phyloP scores from a whole-genome alignment of 2,329 filamentous ascomycete species.

The Phaeomoniella chlamydospora region DNA sequence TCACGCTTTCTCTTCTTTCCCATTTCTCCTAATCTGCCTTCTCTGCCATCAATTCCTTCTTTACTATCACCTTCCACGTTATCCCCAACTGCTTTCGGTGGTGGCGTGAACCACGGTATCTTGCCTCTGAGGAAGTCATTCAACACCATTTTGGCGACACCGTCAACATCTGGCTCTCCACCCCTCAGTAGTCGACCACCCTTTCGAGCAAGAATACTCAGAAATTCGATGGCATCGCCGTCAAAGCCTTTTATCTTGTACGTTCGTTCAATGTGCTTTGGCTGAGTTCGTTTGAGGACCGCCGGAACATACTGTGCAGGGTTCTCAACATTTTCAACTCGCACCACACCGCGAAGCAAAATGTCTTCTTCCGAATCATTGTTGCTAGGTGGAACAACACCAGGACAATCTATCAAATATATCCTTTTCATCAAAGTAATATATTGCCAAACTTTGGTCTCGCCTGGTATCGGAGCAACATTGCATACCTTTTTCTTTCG shows the following conservation, averaged over 20 bases:
- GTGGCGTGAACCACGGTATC: slow-evolving; percentile 88
- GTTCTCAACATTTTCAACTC: slow-evolving; percentile 91
- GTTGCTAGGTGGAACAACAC: slow-evolving; percentile 81
- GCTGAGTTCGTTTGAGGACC: slow-evolving; percentile 66
- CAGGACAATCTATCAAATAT: slow-evolving; percentile 90
- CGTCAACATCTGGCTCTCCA: slow-evolving; percentile 89
- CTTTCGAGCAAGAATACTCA: slow-evolving; percentile 78
- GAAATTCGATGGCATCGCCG: slow-evolving; percentile 57
- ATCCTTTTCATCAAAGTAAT: slow-evolving; percentile 91
- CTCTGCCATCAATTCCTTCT: slow-evolving; percentile 50
- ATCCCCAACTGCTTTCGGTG: slow-evolving; percentile 44
- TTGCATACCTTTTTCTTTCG: slow-evolving; percentile 88
- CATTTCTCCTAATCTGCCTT: slow-evolving; percentile 76
- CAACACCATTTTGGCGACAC: slow-evolving; percentile 89
- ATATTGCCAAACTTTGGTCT: slow-evolving; percentile 98
- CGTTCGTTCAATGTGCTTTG: slow-evolving; percentile 78
- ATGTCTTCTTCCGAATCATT: slow-evolving; percentile 78
- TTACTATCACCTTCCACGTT: slow-evolving; percentile 32
- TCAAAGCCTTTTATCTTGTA: slow-evolving; percentile 76
- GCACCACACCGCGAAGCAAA: slow-evolving; percentile 75
- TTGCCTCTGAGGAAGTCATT: slow-evolving; percentile 94
- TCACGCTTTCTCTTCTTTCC: slow-evolving; percentile 57
- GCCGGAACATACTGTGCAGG: slow-evolving; percentile 90
- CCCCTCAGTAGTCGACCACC: slow-evolving; percentile 74
- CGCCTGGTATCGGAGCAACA: slow-evolving; percentile 85